A percentile compares a stretch with the other conserved stretches of the same genome.
phyloP scores from a whole-genome alignment of 306 rosid genomes.

The Prunus padus region DNA sequence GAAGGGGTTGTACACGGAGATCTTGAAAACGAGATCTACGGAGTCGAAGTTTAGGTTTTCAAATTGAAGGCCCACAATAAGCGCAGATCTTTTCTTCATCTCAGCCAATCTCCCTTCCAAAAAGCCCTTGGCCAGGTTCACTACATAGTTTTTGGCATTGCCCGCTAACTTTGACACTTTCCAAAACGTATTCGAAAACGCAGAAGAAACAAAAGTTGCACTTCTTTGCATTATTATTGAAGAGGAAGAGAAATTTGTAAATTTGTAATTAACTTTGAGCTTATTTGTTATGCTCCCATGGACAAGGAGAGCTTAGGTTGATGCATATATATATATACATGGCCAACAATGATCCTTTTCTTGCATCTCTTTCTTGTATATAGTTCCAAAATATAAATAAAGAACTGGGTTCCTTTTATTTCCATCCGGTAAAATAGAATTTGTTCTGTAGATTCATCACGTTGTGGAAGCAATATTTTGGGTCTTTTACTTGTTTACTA shows the following conservation, averaged over 20 bases:
- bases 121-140: not conserved
- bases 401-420: not conserved
- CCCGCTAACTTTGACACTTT: not conserved
- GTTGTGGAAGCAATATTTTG: not conserved
- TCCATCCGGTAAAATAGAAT: not conserved
- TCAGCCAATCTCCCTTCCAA: not conserved
- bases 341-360: slow-evolving; percentile 1
- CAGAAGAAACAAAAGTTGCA: not conserved
- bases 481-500: not conserved
- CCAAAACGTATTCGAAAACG: not conserved
- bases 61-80: slow-evolving; percentile 10
- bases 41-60: not conserved
- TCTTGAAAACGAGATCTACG: slow-evolving; percentile 14
- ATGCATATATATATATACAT: not conserved
- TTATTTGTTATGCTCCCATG: not conserved
- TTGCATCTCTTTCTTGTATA: not conserved
- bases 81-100: slow-evolving; percentile 10
- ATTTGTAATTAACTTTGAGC: not conserved
- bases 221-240: not conserved
- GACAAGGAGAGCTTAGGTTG: too few species aligned
- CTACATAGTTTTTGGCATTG: not conserved
- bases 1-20: slow-evolving; percentile 10
- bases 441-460: not conserved
- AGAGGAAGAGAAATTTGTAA: not conserved
- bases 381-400: not conserved